These are phyloP conservation scores for Hsuehochloa calcarea DNA, from an alignment of 176 grass and related monocot genomes.

Conservation along the genomic window DNA sequence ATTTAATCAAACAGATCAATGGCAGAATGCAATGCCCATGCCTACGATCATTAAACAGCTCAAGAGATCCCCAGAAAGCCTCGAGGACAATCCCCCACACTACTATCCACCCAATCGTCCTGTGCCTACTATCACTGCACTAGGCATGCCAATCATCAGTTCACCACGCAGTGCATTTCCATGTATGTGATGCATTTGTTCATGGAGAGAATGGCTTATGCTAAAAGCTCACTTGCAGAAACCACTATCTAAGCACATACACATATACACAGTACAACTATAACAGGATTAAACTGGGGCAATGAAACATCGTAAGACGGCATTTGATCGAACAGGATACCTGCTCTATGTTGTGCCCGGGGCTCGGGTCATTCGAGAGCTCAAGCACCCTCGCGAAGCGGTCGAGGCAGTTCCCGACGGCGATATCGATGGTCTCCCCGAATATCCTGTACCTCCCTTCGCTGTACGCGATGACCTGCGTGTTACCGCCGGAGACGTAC, in stretches of 20 bases:
- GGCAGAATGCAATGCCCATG: not conserved
- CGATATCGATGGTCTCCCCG: slow-evolving; percentile 91
- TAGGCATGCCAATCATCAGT: not conserved
- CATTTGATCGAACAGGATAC: slow-evolving; percentile 34
- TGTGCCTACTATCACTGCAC: not conserved
- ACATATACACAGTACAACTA: not conserved
- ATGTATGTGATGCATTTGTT: not conserved
- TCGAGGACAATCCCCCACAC: not conserved
- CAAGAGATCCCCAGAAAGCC: not conserved
- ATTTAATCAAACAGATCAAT: not conserved
- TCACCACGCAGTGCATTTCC: not conserved
- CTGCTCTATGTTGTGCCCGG: slow-evolving; percentile 92
- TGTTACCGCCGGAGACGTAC: slow-evolving; percentile 86
- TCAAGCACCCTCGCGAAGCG: slow-evolving; percentile 81
- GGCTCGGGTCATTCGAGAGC: slow-evolving; percentile 84
- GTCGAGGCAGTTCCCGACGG: slow-evolving; percentile 86
- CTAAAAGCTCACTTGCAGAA: not conserved
- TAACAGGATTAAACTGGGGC: not conserved
- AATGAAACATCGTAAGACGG: not conserved
- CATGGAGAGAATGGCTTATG: not conserved
- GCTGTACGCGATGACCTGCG: slow-evolving; percentile 92
- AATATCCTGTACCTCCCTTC: slow-evolving; percentile 86
- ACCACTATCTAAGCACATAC: not conserved
- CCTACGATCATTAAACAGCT: not conserved
- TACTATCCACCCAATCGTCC: not conserved